phyloP scores from a whole-genome alignment of 2,329 filamentous ascomycete species.

The Stagonosporopsis cucurbitacearum region DNA sequence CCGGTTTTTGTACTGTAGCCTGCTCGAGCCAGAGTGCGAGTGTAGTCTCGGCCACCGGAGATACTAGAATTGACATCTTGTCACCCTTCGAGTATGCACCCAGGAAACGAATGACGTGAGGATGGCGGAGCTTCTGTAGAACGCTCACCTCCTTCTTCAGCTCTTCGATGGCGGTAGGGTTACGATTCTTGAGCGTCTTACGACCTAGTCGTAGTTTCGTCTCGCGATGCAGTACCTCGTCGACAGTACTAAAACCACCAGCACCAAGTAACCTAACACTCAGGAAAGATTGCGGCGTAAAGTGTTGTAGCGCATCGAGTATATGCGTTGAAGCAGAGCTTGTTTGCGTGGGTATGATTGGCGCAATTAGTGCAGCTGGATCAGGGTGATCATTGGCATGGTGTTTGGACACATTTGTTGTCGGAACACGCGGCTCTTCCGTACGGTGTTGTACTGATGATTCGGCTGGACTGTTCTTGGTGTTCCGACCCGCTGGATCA shows the following conservation, averaged over 20 bases:
- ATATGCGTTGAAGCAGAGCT: slow-evolving; percentile 1
- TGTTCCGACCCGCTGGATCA: slow-evolving; percentile 12
- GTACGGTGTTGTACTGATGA: not conserved
- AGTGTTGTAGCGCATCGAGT: slow-evolving; percentile 14
- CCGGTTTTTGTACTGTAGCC: slow-evolving; percentile 26
- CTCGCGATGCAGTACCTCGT: slow-evolving; percentile 45
- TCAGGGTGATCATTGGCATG: not conserved
- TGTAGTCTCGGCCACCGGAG: slow-evolving; percentile 47
- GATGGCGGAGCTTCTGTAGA: slow-evolving; percentile 48
- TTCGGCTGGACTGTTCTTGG: slow-evolving; percentile 7
- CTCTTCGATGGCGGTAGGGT: slow-evolving; percentile 40
- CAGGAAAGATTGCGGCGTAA: slow-evolving; percentile 36
- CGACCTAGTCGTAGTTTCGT: slow-evolving; percentile 44
- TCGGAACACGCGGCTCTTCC: not conserved
- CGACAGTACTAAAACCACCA: slow-evolving; percentile 48
- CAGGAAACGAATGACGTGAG: slow-evolving; percentile 49
- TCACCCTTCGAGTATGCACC: slow-evolving; percentile 46
- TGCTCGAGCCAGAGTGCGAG: slow-evolving; percentile 44
- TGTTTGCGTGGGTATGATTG: not conserved
- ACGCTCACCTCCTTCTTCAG: slow-evolving; percentile 46
- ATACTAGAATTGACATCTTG: slow-evolving; percentile 47
- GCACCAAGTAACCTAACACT: slow-evolving; percentile 46
- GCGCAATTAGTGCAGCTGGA: not conserved
- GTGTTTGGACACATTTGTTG: not conserved
- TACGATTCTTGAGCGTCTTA: slow-evolving; percentile 49